These are phyloP conservation scores for Cinnamomum chago DNA, from an alignment of 164 flowering plant species.

Conservation along the genomic window DNA sequence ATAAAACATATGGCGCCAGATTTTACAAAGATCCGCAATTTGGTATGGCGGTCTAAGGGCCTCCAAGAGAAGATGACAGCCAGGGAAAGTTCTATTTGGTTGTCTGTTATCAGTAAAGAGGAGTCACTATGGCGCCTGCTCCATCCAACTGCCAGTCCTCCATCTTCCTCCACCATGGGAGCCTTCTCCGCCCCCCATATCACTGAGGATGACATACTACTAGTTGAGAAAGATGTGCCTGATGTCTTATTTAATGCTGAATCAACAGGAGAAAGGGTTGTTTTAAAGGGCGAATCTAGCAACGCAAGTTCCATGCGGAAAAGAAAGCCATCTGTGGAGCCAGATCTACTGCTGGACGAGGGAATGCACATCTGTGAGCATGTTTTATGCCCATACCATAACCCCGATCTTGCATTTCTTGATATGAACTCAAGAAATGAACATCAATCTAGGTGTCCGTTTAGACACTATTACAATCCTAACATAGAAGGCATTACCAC, in stretches of 20 bases:
- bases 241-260: slow-evolving; percentile 23
- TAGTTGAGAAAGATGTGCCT: slow-evolving; percentile 25
- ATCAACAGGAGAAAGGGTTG: slow-evolving; percentile 15
- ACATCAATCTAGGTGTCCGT: slow-evolving; percentile 41
- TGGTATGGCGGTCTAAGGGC: slow-evolving; percentile 66
- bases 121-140: slow-evolving; percentile 41
- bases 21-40: slow-evolving; percentile 60
- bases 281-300: slow-evolving; percentile 30
- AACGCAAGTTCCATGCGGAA: slow-evolving; percentile 21
- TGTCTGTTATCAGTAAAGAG: slow-evolving; percentile 50
- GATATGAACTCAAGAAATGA: slow-evolving; percentile 46
- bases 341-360: slow-evolving; percentile 24
- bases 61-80: slow-evolving; percentile 77
- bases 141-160: slow-evolving; percentile 23
- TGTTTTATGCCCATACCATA: slow-evolving; percentile 39
- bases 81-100: slow-evolving; percentile 66
- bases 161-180: slow-evolving; percentile 21
- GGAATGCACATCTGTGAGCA: slow-evolving; percentile 35
- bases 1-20: slow-evolving; percentile 72
- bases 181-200: slow-evolving; percentile 20
- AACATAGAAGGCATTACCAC: slow-evolving; percentile 23
- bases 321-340: slow-evolving; percentile 37
- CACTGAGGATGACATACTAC: slow-evolving; percentile 39
- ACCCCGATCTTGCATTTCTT: slow-evolving; percentile 35
- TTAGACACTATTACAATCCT: slow-evolving; percentile 17